Evolutionary conservation across 805 yeast species (phyloP).

Genomic region (Pichia scutulata): DNA sequence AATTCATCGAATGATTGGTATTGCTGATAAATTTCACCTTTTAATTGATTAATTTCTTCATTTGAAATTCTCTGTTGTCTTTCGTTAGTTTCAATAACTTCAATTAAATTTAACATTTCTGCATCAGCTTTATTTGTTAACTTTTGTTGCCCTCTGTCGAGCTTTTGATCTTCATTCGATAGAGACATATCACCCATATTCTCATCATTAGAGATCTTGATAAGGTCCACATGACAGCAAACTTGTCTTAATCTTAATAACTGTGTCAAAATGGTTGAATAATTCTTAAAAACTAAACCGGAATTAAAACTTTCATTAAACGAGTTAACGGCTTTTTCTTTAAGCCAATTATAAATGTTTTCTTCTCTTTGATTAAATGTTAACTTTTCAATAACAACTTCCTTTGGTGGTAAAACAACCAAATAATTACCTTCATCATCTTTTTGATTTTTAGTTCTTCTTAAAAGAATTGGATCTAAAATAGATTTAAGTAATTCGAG

Average conservation of each 20-base stretch:
- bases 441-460: constrained; percentile 83
- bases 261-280: constrained; percentile 74
- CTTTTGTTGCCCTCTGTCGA: constrained; percentile 1
- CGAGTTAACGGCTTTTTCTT: constrained; percentile 55
- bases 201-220: constrained; percentile 39
- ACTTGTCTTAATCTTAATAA: constrained; percentile 78
- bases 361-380: constrained; percentile 60
- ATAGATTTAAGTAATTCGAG: constrained; percentile 79
- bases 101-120: constrained; percentile 19
- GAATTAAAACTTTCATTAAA: constrained; percentile 50
- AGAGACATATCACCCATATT: constrained; percentile 18
- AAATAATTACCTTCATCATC: constrained; percentile 64
- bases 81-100: constrained; percentile 21
- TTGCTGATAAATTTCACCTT: constrained; percentile 25
- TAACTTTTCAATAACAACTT: constrained; percentile 60
- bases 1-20: constrained; percentile 34
- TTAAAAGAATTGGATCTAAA: constrained; percentile 69
- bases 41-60: constrained; percentile 21
- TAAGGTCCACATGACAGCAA: constrained; percentile 75
- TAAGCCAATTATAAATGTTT: constrained; percentile 59
- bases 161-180: background rate
- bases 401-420: constrained; percentile 71
- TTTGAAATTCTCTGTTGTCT: constrained; percentile 16
- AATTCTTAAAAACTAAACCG: constrained; percentile 66
- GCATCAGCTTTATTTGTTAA: constrained; percentile 11